Evolutionary conservation across 495 filamentous ascomycete species (phyloP).

Genomic region (Entonaema liquescens): DNA sequence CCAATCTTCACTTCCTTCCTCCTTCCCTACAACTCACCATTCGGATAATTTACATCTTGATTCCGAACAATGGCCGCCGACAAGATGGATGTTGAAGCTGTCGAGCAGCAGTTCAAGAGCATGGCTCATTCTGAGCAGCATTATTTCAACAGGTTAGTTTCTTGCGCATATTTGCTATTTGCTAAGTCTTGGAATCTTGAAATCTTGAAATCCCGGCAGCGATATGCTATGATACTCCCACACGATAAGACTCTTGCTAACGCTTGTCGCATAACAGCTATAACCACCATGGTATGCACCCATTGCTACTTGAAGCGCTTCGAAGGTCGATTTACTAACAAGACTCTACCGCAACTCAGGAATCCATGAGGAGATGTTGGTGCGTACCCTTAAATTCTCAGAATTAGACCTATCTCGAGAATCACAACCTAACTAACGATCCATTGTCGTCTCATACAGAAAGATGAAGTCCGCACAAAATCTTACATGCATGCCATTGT

Average conservation of each 20-base stretch:
- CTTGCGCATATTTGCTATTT: slow-evolving; percentile 20
- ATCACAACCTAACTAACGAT: slow-evolving; percentile 27
- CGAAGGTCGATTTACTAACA: slow-evolving; percentile 41
- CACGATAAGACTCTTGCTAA: slow-evolving; percentile 39
- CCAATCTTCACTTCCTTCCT: slow-evolving; percentile 23
- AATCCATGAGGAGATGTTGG: slow-evolving; percentile 98
- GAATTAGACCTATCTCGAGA: slow-evolving; percentile 18
- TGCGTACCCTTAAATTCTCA: slow-evolving; percentile 58
- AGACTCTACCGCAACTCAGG: slow-evolving; percentile 59
- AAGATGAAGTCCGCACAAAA: slow-evolving; percentile 96
- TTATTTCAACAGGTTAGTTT: slow-evolving; percentile 91
- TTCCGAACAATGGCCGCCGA: slow-evolving; percentile 49
- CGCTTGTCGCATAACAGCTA: slow-evolving; percentile 67
- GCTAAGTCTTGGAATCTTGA: not conserved
- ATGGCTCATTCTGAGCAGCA: slow-evolving; percentile 91
- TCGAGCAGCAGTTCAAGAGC: slow-evolving; percentile 63
- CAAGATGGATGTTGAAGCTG: slow-evolving; percentile 57
- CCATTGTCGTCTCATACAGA: slow-evolving; percentile 59
- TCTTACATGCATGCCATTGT: slow-evolving; percentile 98
- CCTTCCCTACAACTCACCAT: slow-evolving; percentile 5
- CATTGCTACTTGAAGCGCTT: not conserved
- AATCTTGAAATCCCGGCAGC: slow-evolving; percentile 23
- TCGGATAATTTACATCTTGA: not conserved
- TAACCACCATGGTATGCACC: slow-evolving; percentile 87
- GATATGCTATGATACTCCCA: slow-evolving; percentile 1